Conservation (phyloP, 2,329 filamentous ascomycete species). For the Phialophora verrucosa region DNA sequence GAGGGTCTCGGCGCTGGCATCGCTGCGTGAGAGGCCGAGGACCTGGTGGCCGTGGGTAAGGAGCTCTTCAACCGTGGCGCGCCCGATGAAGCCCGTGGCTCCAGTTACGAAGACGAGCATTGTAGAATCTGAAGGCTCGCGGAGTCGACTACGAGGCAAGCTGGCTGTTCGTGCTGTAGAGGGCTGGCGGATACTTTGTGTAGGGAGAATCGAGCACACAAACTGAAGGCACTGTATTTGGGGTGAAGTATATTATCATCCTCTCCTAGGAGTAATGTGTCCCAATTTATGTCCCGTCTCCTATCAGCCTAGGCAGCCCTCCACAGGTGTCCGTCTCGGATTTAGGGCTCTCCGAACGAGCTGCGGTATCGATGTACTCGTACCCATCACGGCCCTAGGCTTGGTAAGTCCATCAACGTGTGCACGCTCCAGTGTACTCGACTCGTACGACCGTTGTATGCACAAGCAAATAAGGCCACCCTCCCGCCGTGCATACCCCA, state of each 20-base stretch:
- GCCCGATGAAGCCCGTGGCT: slow-evolving; percentile 53
- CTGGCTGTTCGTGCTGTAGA: too few relatives aligned
- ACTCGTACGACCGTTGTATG: background rate
- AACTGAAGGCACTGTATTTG: too few relatives aligned
- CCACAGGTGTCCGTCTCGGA: background rate
- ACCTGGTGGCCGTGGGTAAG: slow-evolving; percentile 50
- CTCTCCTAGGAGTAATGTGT: background rate
- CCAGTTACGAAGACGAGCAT: slow-evolving; percentile 53
- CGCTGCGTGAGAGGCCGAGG: slow-evolving; percentile 49
- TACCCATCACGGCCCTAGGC: background rate
- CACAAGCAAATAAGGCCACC: background rate
- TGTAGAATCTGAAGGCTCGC: background rate
- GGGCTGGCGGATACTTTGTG: too few relatives aligned
- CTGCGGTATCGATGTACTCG: background rate
- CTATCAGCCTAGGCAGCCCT: background rate
- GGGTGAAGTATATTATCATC: too few relatives aligned
- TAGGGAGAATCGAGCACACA: too few relatives aligned
- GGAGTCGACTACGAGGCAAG: background rate
- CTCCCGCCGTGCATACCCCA: background rate
- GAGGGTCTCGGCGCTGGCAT: slow-evolving; percentile 42
- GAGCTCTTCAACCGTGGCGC: slow-evolving; percentile 48
- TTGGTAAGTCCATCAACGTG: background rate
- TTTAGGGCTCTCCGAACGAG: background rate
- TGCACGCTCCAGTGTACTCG: background rate
- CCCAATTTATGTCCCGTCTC: background rate